Base-by-base conservation (phyloP, 2,329 filamentous ascomycete genomes). In the Pyrenophora teres region DNA sequence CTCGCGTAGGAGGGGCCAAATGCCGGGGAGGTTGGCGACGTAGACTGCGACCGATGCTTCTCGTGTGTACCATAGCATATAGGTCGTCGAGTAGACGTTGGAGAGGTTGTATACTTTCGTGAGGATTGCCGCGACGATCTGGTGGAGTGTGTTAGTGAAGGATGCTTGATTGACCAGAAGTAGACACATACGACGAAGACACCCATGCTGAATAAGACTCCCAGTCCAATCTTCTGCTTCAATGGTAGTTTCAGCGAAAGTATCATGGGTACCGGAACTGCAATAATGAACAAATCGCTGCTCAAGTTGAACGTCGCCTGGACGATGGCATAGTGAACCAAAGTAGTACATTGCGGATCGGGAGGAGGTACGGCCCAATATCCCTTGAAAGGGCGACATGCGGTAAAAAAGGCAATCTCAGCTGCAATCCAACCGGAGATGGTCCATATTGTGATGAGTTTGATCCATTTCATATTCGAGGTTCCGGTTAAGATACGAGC, bases 221-320 rank as follows among this genome's bases (percentile, higher is more conserved):
- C 62, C 1, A 87, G 75, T 1, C 83, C 74, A 0, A 79, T 46
- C 67, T 86, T 86, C 62, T 82, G 79, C 63, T 77, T 81, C 1
- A 74, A 35, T 5, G 76, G 71, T 2, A 86, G 72, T 39, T 78
- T 76, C 1, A 83, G 77, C 21, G 76, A 76, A 9, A 81, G 57
- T 21, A 86, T 62, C 46, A 82, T 70, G 0, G 83, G 83, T 56
- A 86, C 75, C 1, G 83, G 82, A 16, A 87, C 79, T 3, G 77
- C 63, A 23, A 87, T 79, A 64, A 87, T 85, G 72, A 83, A 77
- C 2, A 85, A 32, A 56, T 87, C 84, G 21, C 82, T 84, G 2
- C 80, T 79, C 41, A 86, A 80, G 59, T 87, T 87, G 63, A 87
- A 79, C 3, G 78, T 75, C 1, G 81, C 79, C 52, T 86, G 83